A percentile compares a stretch with the other conserved stretches of the same genome.
These are phyloP conservation scores for Diophrys sp. DNA, from an alignment of 73 alveolate species.

Conservation along the genomic window DNA sequence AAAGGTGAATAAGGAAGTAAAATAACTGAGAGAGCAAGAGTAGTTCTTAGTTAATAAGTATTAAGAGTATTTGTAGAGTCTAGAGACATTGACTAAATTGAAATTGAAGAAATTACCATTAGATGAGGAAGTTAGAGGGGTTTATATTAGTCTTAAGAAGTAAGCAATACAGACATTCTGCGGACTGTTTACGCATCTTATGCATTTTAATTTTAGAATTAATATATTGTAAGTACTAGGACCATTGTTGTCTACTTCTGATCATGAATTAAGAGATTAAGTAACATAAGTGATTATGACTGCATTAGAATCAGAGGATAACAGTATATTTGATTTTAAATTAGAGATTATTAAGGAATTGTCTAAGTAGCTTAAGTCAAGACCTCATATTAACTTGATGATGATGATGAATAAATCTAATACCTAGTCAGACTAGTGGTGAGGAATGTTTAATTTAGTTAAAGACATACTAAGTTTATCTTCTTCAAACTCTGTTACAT, in stretches of 20 bases:
- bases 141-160: slow-evolving; percentile 25
- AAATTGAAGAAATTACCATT: slow-evolving; percentile 5
- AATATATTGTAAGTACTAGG: slow-evolving; percentile 28
- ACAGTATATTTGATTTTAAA: slow-evolving; percentile 29
- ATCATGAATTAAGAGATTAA: slow-evolving; percentile 13
- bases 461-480: too few species aligned
- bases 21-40: slow-evolving; percentile 33
- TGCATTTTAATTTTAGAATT: slow-evolving; percentile 45
- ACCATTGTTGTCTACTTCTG: slow-evolving; percentile 25
- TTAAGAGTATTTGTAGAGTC: slow-evolving; percentile 30
- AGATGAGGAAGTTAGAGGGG: slow-evolving; percentile 8
- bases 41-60: slow-evolving; percentile 25
- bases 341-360: slow-evolving; percentile 36
- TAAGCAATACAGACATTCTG: slow-evolving; percentile 22
- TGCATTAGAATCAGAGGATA: slow-evolving; percentile 18
- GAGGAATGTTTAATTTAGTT: too few species aligned
- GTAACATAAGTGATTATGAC: slow-evolving; percentile 21
- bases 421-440: too few species aligned
- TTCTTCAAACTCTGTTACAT: too few species aligned
- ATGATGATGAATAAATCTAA: too few species aligned
- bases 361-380: slow-evolving; percentile 25
- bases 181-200: slow-evolving; percentile 15
- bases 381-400: slow-evolving; percentile 31
- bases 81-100: slow-evolving; percentile 33
- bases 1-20: slow-evolving; percentile 35